Evolutionary conservation across 1,139 yeast species (phyloP), one percentile per base, ranked within the genome.

Genomic region (Suhomyces kunorum): DNA sequence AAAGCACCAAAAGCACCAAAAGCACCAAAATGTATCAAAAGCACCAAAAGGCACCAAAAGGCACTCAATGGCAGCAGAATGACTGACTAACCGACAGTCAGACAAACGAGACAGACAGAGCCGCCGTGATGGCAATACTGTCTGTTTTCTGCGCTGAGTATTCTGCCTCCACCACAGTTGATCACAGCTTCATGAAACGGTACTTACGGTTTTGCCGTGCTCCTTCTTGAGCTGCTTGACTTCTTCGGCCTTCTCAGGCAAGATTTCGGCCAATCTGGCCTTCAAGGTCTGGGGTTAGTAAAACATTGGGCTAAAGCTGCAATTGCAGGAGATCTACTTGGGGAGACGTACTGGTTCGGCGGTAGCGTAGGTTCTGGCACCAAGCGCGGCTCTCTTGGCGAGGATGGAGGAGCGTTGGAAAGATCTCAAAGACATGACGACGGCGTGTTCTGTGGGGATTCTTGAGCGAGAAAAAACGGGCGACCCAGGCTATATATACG

Each of bases 221-320:
- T 87, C 92, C 66, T 86, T 78, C 70, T 90, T 87, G 64, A 90
- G 82, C 59, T 83, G 81, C 76, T 88, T 89, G 68, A 90, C 84
- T 73, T 88, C 87, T 66, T 88, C 97, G 52, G 86, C 87, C 76
- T 87, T 87, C 59, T 79, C 88, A 55, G 98, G 98, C 64, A 89
- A 80, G 55, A 87, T 77, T 64, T 88, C 96, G 42, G 90, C 95
- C 66, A 92, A 89, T 65, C 95, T 83, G 71, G 89, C 95, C 71
- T 90, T 90, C 57, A 90, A 77, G 53, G 96, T 84, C 61, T 52
- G 32, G 24, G 16, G 50, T 44, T 46, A 45, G 60, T 55, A 46
- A 45, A 40, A 38, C 12, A 12, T 11, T 8, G 8, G 16, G 23
- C 23, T 16, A 22, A 43, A 20, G 8, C 13, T 15, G 28, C 17